phyloP scores from a whole-genome alignment of 176 grass and related monocot genomes.

The sorghum (Sorghum bicolor) region DNA sequence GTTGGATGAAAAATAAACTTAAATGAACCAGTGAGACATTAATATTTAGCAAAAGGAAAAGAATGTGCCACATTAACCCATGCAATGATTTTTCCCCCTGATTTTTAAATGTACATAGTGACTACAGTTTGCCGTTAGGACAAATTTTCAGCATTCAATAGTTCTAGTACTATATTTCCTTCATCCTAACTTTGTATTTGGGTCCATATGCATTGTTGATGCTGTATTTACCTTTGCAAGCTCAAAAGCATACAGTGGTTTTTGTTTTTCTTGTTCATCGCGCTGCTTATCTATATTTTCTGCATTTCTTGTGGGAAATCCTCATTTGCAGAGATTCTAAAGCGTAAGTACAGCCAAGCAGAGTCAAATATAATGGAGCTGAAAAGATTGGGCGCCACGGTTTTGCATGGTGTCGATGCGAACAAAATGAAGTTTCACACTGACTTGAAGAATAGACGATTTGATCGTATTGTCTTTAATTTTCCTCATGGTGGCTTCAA shows the following conservation, averaged over 20 bases:
- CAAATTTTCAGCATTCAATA: neutral
- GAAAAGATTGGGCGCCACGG: conserved; percentile 29
- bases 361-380: conserved; percentile 44
- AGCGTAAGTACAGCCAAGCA: conserved; percentile 39
- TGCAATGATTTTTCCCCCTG: neutral
- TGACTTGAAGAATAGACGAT: conserved; percentile 28
- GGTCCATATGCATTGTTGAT: neutral
- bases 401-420: conserved; percentile 44
- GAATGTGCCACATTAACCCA: neutral
- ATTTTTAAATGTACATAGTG: neutral
- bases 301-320: neutral
- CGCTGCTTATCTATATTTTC: neutral
- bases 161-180: neutral
- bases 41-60: neutral
- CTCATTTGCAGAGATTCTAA: conserved; percentile 19
- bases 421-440: conserved; percentile 35
- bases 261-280: neutral
- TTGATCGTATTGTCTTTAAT: conserved; percentile 67
- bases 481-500: conserved; percentile 61
- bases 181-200: neutral
- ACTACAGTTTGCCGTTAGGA: neutral
- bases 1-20: neutral
- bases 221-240: neutral
- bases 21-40: neutral
- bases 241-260: neutral